Base-by-base conservation (phyloP, 495 filamentous ascomycete species). In the Penicillium coprophilum region DNA sequence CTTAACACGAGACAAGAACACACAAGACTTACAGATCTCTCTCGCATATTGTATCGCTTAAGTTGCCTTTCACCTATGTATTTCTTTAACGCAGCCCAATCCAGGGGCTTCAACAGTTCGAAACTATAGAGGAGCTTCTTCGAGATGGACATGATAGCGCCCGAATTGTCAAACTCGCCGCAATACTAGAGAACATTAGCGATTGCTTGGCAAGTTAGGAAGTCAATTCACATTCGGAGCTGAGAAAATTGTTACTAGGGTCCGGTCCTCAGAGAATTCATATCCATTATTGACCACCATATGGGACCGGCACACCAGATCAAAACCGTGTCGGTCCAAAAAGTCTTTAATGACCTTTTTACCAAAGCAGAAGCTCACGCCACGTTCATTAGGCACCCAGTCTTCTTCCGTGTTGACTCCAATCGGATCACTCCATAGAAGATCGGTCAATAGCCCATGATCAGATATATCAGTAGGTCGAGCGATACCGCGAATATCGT, bases 251-350 rank as follows among this genome's bases (percentile, higher is more conserved):
- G 94, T 98, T 47, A 98, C 94, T 23, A 98, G 74, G 52, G 97
- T 88, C 40, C 94, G 84, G 63, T 98, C 94, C 47, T 89, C 93
- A 67, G 96, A 98, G 73, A 98, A 98, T 64, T 98, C 94, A 74
- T 98, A 98, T 12, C 94, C 94, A 74, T 98, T 95, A 68, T 98
- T 95, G 19, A 98, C 94, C 48, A 98, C 94, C 94, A 98, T 98
- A 77, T 98, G 94, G 49, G 94, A 94, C 48, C 94, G 83, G 70
- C 94, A 97, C 30, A 98, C 92, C 32, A 98, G 74, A 71, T 98
- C 94, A 69, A 98, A 98, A 65, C 97, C 93, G 68, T 97, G 93
- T 31, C 86, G 83, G 49, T 91, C 87, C 61, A 98, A 78, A 71
- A 98, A 98, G 60, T 96, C 90, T 75, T 92, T 91, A 56, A 98